These are phyloP conservation scores for Ogataea minuta DNA, from an alignment of 805 yeast species.

Conservation along the genomic window DNA sequence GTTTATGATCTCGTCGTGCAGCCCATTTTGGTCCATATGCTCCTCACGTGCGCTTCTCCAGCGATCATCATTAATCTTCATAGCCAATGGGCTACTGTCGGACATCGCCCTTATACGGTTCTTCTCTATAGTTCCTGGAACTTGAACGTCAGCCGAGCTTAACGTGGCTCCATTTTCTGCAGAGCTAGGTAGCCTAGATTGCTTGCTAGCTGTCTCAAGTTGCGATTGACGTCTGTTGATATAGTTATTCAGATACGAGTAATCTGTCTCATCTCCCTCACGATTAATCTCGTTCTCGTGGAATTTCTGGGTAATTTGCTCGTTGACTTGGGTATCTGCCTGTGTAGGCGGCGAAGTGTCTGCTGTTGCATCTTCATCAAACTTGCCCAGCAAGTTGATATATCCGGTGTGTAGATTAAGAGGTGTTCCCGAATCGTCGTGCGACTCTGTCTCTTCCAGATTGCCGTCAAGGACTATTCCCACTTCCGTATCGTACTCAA, in stretches of 20 bases:
- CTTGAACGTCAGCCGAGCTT: constrained; percentile 18
- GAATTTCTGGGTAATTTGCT: constrained; percentile 20
- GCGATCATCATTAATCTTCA: neutral
- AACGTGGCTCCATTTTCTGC: constrained; percentile 2
- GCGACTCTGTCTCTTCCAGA: constrained; percentile 16
- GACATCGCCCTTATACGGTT: constrained; percentile 7
- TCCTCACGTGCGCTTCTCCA: neutral
- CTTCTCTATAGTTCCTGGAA: constrained; percentile 25
- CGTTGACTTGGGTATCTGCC: constrained; percentile 22
- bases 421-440: constrained; percentile 24
- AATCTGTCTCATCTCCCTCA: constrained; percentile 10
- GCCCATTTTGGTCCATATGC: constrained; percentile 12
- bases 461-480: constrained; percentile 28
- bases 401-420: constrained; percentile 24
- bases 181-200: constrained; percentile 2
- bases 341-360: constrained; percentile 20
- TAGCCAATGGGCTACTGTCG: constrained; percentile 15
- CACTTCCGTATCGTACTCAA: constrained; percentile 27
- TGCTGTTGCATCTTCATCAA: constrained; percentile 8
- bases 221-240: constrained; percentile 6
- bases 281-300: constrained; percentile 12
- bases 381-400: constrained; percentile 9
- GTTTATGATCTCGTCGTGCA: constrained; percentile 20
- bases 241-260: constrained; percentile 10
- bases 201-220: neutral